phyloP scores from a whole-genome alignment of 208 protist species.

The Crithidia bombi region DNA sequence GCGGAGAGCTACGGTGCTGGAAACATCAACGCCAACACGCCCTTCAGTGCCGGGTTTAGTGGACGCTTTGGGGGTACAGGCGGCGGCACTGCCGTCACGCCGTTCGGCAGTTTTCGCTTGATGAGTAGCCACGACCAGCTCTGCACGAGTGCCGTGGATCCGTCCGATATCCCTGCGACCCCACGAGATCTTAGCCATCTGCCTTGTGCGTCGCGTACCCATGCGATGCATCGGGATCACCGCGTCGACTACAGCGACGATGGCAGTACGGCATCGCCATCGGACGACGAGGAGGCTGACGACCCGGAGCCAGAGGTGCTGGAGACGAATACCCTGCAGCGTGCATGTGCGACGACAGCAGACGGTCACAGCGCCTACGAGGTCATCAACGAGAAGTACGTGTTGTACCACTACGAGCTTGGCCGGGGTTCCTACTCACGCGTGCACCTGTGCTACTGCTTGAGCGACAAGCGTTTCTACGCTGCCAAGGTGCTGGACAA shows the following conservation, averaged over 20 bases:
- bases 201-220: not conserved
- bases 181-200: constrained; percentile 11
- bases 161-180: constrained; percentile 23
- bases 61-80: not conserved
- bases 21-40: not conserved
- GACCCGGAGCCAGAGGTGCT: constrained; percentile 18
- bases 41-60: not conserved
- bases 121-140: constrained; percentile 16
- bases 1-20: constrained; percentile 15
- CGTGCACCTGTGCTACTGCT: constrained; percentile 66
- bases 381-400: constrained; percentile 72
- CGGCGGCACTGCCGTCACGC: constrained; percentile 6
- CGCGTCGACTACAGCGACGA: not conserved
- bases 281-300: not conserved
- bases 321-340: constrained; percentile 22
- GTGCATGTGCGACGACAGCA: constrained; percentile 1
- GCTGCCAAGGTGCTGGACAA: constrained; percentile 69
- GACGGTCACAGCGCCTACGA: constrained; percentile 28
- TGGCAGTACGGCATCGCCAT: not conserved
- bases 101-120: constrained; percentile 21
- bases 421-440: constrained; percentile 65
- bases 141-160: constrained; percentile 14
- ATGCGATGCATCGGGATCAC: not conserved
- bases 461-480: constrained; percentile 52
- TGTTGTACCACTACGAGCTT: constrained; percentile 59